These are phyloP conservation scores for Zasmidium cellare DNA, from an alignment of 2,329 filamentous ascomycete species.

Conservation along the genomic window DNA sequence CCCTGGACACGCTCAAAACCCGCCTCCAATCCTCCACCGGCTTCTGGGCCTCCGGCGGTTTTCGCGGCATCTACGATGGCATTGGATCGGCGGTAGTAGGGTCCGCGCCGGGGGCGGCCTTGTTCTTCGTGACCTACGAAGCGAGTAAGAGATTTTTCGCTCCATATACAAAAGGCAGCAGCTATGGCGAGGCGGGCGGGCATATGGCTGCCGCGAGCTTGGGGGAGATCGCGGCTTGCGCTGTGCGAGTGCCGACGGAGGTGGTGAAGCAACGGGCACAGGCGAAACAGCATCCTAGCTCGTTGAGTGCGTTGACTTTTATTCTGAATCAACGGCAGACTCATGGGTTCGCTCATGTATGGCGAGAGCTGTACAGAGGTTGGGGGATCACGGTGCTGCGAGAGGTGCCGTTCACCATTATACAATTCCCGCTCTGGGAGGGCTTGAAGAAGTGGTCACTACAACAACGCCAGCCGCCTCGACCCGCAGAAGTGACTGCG, in stretches of 20 bases:
- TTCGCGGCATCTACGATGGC: conserved; percentile 89
- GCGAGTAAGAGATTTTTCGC: conserved; percentile 27
- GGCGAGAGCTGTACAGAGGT: conserved; percentile 84
- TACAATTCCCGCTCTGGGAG: conserved; percentile 98
- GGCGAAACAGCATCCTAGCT: conserved; percentile 75
- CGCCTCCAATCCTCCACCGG: conserved; percentile 81
- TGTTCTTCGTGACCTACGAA: conserved; percentile 70
- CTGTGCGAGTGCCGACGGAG: conserved; percentile 90
- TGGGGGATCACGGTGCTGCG: conserved; percentile 91
- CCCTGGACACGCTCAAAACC: conserved; percentile 98
- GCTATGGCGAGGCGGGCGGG: conserved; percentile 35
- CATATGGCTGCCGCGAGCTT: conserved; percentile 85
- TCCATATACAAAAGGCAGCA: neutral
- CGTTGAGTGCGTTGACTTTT: conserved; percentile 64
- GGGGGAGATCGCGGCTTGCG: conserved; percentile 89
- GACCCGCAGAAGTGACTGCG: conserved; percentile 60
- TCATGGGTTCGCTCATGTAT: conserved; percentile 57
- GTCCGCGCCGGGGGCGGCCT: conserved; percentile 87
- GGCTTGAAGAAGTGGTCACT: conserved; percentile 74
- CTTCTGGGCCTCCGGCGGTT: conserved; percentile 81
- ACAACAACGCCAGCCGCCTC: conserved; percentile 31
- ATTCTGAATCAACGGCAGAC: conserved; percentile 56
- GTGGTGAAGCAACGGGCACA: conserved; percentile 97
- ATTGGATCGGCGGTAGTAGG: conserved; percentile 87
- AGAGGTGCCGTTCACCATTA: conserved; percentile 94